Evolutionary conservation across 2,329 filamentous ascomycete species (phyloP).

Genomic region (Trichoderma hamatum): DNA sequence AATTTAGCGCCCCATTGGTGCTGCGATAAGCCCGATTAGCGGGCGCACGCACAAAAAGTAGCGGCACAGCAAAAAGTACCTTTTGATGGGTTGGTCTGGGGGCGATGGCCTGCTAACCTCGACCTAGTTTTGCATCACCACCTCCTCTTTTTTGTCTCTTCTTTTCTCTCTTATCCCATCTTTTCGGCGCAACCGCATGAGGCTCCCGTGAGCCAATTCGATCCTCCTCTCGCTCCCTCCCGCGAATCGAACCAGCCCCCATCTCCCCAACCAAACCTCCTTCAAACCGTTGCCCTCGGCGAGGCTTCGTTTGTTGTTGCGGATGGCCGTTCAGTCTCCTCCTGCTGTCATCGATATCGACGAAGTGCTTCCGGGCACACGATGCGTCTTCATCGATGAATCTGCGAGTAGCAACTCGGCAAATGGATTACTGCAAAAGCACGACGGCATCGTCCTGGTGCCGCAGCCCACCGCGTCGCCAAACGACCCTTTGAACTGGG

Average conservation of each 20-base stretch:
- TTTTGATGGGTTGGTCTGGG: background rate
- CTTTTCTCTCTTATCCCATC: background rate
- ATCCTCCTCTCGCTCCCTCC: constrained; percentile 1
- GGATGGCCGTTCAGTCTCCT: constrained; percentile 25
- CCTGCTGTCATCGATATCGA: constrained; percentile 24
- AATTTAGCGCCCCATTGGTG: constrained; percentile 4
- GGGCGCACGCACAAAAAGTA: background rate
- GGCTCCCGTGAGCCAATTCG: constrained; percentile 25
- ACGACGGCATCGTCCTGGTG: constrained; percentile 53
- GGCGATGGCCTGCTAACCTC: background rate
- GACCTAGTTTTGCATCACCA: background rate
- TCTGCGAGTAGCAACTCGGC: constrained; percentile 34
- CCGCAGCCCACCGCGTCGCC: constrained; percentile 57
- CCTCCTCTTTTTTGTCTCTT: background rate
- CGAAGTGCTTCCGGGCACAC: constrained; percentile 37
- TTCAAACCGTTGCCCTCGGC: background rate
- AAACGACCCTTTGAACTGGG: constrained; percentile 58
- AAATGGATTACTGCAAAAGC: constrained; percentile 35
- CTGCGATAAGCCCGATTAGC: constrained; percentile 21
- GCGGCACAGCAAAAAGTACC: background rate
- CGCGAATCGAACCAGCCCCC: background rate
- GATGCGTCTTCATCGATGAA: constrained; percentile 36
- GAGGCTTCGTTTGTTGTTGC: constrained; percentile 17
- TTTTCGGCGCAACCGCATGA: constrained; percentile 22
- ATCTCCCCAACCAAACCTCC: background rate